Conservation (phyloP, 306 rosid genomes). For the Glycine soja region DNA sequence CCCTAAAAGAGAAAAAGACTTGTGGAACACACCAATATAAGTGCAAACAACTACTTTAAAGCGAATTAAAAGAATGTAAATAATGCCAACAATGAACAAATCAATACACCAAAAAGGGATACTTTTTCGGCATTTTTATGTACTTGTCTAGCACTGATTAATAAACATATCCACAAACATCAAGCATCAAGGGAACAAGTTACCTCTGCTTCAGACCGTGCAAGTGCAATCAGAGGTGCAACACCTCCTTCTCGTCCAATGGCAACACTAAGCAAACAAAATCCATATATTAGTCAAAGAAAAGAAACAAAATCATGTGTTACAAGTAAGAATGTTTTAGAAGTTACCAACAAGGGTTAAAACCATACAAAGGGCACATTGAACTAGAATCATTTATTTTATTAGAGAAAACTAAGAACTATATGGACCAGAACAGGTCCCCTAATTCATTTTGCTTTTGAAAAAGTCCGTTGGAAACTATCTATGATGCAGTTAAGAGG, state of each 20-base stretch:
- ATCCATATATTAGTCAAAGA: slow-evolving; percentile 9
- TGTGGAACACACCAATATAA: slow-evolving; percentile 11
- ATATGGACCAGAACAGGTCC: slow-evolving; percentile 10
- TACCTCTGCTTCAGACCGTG: slow-evolving; percentile 92
- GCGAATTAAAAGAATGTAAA: slow-evolving; percentile 22
- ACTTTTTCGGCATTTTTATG: too few species aligned
- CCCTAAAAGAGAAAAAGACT: slow-evolving; percentile 12
- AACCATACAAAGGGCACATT: background rate
- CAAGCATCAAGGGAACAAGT: slow-evolving; percentile 44
- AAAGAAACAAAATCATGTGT: slow-evolving; percentile 27
- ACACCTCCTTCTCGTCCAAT: slow-evolving; percentile 99
- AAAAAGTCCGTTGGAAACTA: background rate
- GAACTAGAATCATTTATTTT: slow-evolving; percentile 20
- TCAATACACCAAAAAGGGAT: background rate
- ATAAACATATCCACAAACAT: background rate
- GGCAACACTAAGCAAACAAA: slow-evolving; percentile 76
- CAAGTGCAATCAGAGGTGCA: slow-evolving; percentile 94
- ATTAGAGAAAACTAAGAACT: slow-evolving; percentile 12
- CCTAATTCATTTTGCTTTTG: background rate
- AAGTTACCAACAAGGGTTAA: background rate
- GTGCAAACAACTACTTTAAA: slow-evolving; percentile 13
- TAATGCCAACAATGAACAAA: slow-evolving; percentile 31
- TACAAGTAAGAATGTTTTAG: slow-evolving; percentile 15
- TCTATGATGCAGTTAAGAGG: background rate
- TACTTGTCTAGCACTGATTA: too few species aligned